Percentiles rank a stretch among this genome's conserved stretches.
These are phyloP conservation scores for Persicaria tinctoria DNA, from an alignment of 148 eudicot genomes.

Conservation along the genomic window DNA sequence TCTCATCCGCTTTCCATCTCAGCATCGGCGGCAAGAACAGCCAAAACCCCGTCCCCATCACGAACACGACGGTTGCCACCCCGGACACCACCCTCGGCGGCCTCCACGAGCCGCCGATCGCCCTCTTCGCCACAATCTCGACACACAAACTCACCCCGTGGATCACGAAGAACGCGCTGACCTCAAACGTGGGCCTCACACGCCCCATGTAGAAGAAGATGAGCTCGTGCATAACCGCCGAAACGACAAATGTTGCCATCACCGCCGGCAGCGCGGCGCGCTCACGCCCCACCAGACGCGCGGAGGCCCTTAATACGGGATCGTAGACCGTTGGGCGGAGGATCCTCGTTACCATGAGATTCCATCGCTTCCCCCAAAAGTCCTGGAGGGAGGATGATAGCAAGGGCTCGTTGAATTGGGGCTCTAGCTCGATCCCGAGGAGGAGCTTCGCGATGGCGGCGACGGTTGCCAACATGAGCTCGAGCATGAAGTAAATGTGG, in stretches of 20 bases:
- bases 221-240: conserved; percentile 48
- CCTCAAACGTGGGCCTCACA: conserved; percentile 28
- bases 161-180: conserved; percentile 36
- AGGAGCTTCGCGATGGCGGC: conserved; percentile 24
- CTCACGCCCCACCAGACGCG: conserved; percentile 16
- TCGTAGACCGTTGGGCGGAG: conserved; percentile 38
- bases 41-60: conserved; percentile 33
- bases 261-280: conserved; percentile 27
- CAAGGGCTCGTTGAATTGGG: conserved; percentile 48
- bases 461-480: conserved; percentile 23
- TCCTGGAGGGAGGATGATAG: conserved; percentile 50
- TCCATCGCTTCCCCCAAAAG: conserved; percentile 64
- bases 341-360: conserved; percentile 35
- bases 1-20: conserved; percentile 19
- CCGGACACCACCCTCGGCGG: conserved; percentile 25
- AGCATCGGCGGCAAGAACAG: conserved; percentile 47
- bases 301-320: conserved; percentile 15
- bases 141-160: conserved; percentile 33
- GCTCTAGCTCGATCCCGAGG: conserved; percentile 31
- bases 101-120: conserved; percentile 7
- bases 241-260: conserved; percentile 30
- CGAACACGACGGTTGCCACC: conserved; percentile 23
- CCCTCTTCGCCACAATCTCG: conserved; percentile 34
- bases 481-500: conserved; percentile 36
- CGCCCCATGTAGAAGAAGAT: conserved; percentile 37